Evolutionary conservation across 495 filamentous ascomycete species (phyloP), one percentile per base, ranked within the genome.

Genomic region (Podospora didyma): DNA sequence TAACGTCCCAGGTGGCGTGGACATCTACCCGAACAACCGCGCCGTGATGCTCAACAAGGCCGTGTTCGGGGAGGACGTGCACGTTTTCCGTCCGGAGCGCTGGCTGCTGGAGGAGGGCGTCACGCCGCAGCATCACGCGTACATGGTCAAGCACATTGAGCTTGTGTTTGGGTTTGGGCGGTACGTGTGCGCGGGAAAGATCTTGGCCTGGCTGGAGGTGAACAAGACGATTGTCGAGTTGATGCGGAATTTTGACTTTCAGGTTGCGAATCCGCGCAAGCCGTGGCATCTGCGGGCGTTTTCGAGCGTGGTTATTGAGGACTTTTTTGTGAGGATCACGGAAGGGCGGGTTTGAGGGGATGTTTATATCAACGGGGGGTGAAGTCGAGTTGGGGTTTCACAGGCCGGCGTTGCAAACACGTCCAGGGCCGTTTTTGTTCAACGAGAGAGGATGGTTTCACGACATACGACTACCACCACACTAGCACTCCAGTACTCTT

Each of bases 221-320:
- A 35, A 56, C 28, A 60, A 60, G 46, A 24, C 51, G 5, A 19
- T 37, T 22, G 53, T 60, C 11, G 58, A 60, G 53, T 21, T 60
- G 7, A 54, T 85, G 41, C 73, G 79, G 19, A 70, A 72, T 28
- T 84, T 82, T 47, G 80, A 86, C 49, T 72, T 82, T 34, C 71
- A 76, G 12, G 58, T 84, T 9, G 69, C 72, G 24, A 75, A 79
- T 59, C 81, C 80, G 3, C 65, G 63, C 62, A 60, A 28, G 21
- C 80, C 81, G 20, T 80, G 66, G 65, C 14, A 2, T 26, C 22
- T 49, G 12, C n/a, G 5, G 7, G 3, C 22, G 22, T 49, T 31
- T n/a, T 6, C 2, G 2, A 22, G n/a, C 4, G 2, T 46, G 2
- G 45, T 46, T 31, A 31, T 31, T 9, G 26, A 31, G 9, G 26